Percentiles rank a stretch among this genome's conserved stretches.
phyloP scores from a whole-genome alignment of 2,329 filamentous ascomycete genomes.

The Bipolaris sorokiniana region DNA sequence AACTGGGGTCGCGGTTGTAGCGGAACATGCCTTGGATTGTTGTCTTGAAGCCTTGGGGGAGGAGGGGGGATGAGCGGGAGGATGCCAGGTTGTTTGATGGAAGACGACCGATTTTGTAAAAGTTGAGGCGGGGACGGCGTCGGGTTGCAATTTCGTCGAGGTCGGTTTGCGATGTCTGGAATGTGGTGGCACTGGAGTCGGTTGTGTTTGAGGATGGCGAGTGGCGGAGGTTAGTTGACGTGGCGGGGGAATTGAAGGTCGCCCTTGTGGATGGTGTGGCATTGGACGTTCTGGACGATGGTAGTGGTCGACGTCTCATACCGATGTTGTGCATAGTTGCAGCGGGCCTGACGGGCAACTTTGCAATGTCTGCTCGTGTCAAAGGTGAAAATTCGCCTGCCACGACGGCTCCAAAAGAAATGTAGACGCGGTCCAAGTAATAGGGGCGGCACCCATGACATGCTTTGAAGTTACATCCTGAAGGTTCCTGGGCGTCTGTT shows the following conservation, averaged over 20 bases:
- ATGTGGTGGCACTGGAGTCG: conserved; percentile 34
- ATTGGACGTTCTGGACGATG: conserved; percentile 3
- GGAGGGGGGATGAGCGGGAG: conserved; percentile 21
- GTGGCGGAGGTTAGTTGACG: conserved; percentile 20
- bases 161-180: conserved; percentile 43
- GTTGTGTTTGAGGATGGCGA: conserved; percentile 24
- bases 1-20: conserved; percentile 36
- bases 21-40: conserved; percentile 42
- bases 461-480: conserved; percentile 52
- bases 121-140: conserved; percentile 32
- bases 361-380: conserved; percentile 35
- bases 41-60: conserved; percentile 35
- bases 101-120: conserved; percentile 39
- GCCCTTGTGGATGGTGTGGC: conserved; percentile 15
- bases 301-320: conserved; percentile 1
- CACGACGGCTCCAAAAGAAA: conserved; percentile 54
- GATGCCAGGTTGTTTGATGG: conserved; percentile 28
- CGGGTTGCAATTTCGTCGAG: conserved; percentile 31
- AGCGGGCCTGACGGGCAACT: conserved; percentile 48
- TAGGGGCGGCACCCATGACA: conserved; percentile 60
- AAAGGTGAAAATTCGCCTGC: conserved; percentile 45
- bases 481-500: conserved; percentile 8
- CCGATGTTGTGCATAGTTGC: conserved; percentile 45
- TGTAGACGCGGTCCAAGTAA: conserved; percentile 55
- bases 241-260: conserved; percentile 15